Evolutionary conservation across 2,329 filamentous ascomycete genomes (phyloP).

Genomic region (Scedosporium aurantiacum): DNA sequence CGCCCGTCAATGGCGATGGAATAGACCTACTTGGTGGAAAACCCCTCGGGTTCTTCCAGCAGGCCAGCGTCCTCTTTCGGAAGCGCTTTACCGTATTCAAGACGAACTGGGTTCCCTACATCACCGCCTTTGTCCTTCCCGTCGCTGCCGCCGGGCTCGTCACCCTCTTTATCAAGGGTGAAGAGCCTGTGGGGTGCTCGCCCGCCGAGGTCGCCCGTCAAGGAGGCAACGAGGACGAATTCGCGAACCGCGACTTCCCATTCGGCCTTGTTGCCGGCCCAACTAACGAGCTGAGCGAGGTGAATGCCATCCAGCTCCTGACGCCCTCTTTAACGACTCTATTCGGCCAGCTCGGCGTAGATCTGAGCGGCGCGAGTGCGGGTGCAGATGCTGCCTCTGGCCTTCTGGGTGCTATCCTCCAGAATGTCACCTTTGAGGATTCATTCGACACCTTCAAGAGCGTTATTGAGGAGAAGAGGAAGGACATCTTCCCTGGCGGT

Average conservation of each 20-base stretch:
- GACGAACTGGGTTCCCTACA: slow-evolving; percentile 66
- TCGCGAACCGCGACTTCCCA: slow-evolving; percentile 24
- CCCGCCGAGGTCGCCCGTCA: slow-evolving; percentile 20
- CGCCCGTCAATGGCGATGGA: slow-evolving; percentile 19
- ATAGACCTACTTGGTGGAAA: slow-evolving; percentile 56
- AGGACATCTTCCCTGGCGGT: slow-evolving; percentile 63
- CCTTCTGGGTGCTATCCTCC: background rate
- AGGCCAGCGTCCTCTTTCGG: slow-evolving; percentile 62
- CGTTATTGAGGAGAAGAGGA: slow-evolving; percentile 51
- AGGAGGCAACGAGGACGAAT: slow-evolving; percentile 20
- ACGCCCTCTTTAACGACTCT: background rate
- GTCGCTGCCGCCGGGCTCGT: slow-evolving; percentile 70
- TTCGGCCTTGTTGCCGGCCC: slow-evolving; percentile 33
- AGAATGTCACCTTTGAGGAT: slow-evolving; percentile 1
- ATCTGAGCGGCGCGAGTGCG: background rate
- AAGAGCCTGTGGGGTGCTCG: slow-evolving; percentile 39
- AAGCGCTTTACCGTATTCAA: slow-evolving; percentile 71
- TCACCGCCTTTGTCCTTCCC: slow-evolving; percentile 65
- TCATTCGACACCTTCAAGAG: slow-evolving; percentile 44
- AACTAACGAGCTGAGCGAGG: slow-evolving; percentile 10
- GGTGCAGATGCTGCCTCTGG: background rate
- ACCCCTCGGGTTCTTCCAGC: slow-evolving; percentile 56
- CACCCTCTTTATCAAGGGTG: slow-evolving; percentile 58
- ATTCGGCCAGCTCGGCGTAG: background rate
- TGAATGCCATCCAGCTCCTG: slow-evolving; percentile 9